A percentile compares a stretch with the other conserved stretches of the same genome.
Conservation (phyloP, 805 yeast genomes). For the Priceomyces melissophilus region DNA sequence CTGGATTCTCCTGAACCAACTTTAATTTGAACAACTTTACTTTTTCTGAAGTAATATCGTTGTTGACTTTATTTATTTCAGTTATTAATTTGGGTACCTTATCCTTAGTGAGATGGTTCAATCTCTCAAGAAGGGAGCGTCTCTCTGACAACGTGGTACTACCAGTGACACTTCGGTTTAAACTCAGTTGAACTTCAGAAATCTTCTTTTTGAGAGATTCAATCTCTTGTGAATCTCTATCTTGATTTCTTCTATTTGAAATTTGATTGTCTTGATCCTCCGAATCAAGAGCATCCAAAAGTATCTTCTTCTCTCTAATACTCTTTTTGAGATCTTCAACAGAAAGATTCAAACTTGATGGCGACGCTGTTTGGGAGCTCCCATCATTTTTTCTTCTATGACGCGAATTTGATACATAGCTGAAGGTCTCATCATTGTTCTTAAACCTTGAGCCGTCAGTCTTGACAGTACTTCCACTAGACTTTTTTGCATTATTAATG, state of each 20-base stretch:
- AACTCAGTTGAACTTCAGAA: slow-evolving; percentile 38
- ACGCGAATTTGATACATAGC: slow-evolving; percentile 68
- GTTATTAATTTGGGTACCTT: slow-evolving; percentile 69
- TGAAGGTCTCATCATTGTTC: slow-evolving; percentile 67
- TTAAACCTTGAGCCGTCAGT: slow-evolving; percentile 44
- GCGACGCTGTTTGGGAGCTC: slow-evolving; percentile 12
- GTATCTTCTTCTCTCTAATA: slow-evolving; percentile 67
- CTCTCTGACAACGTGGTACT: slow-evolving; percentile 43
- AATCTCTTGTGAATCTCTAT: slow-evolving; percentile 51
- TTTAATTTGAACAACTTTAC: slow-evolving; percentile 58
- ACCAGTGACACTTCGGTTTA: slow-evolving; percentile 23
- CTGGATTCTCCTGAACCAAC: slow-evolving; percentile 62
- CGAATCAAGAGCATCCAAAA: slow-evolving; percentile 69
- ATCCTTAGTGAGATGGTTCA: slow-evolving; percentile 59
- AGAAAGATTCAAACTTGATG: slow-evolving; percentile 34
- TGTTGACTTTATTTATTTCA: slow-evolving; percentile 61
- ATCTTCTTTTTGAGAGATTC: slow-evolving; percentile 64
- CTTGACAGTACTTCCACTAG: slow-evolving; percentile 23
- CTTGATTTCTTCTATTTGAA: slow-evolving; percentile 31
- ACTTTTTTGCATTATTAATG: slow-evolving; percentile 8
- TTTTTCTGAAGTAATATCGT: slow-evolving; percentile 63
- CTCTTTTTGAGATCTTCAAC: slow-evolving; percentile 58
- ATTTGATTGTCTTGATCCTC: slow-evolving; percentile 48
- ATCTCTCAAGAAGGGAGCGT: slow-evolving; percentile 50
- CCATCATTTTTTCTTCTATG: slow-evolving; percentile 38